These are phyloP conservation scores for Beauveria caledonica DNA, from an alignment of 2,329 filamentous ascomycete genomes.

Conservation along the genomic window DNA sequence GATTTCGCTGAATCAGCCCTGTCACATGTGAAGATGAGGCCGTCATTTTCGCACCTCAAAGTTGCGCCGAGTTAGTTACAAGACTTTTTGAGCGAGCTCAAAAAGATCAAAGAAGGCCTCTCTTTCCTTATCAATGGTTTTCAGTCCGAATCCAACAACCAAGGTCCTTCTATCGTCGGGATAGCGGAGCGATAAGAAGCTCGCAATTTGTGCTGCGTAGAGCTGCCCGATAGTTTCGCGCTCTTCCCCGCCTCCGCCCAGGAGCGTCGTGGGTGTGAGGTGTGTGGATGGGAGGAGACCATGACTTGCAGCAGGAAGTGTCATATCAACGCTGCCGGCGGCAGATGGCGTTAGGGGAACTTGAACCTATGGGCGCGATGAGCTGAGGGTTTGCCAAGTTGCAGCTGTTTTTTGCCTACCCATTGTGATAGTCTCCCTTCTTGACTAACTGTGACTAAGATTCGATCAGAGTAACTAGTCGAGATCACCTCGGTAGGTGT, in stretches of 20 bases:
- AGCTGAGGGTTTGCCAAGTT: conserved; percentile 11
- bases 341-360: conserved; percentile 66
- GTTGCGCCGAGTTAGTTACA: conserved; percentile 24
- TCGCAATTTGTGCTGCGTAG: conserved; percentile 83
- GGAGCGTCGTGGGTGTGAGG: conserved; percentile 75
- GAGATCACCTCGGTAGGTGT: conserved; percentile 63
- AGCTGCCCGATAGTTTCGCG: conserved; percentile 81
- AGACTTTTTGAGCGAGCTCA: conserved; percentile 51
- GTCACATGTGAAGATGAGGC: no score
- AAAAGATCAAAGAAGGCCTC: conserved; percentile 58
- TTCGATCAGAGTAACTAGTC: conserved; percentile 78
- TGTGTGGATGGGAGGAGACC: conserved; percentile 67
- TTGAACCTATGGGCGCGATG: conserved; percentile 50
- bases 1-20: no score
- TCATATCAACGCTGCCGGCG: conserved; percentile 54
- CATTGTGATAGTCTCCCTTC: conserved; percentile 82
- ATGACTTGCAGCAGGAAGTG: conserved; percentile 36
- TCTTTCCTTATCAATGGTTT: conserved; percentile 39
- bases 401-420: conserved; percentile 44
- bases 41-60: background rate
- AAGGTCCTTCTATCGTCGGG: conserved; percentile 55
- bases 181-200: conserved; percentile 62
- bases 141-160: conserved; percentile 53
- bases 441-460: conserved; percentile 83
- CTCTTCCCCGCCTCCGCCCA: conserved; percentile 73